Percentiles rank a stretch among this genome's conserved stretches.
Conservation (phyloP, 176 grass and related monocot genomes). For the Eremochloa ophiuroides region DNA sequence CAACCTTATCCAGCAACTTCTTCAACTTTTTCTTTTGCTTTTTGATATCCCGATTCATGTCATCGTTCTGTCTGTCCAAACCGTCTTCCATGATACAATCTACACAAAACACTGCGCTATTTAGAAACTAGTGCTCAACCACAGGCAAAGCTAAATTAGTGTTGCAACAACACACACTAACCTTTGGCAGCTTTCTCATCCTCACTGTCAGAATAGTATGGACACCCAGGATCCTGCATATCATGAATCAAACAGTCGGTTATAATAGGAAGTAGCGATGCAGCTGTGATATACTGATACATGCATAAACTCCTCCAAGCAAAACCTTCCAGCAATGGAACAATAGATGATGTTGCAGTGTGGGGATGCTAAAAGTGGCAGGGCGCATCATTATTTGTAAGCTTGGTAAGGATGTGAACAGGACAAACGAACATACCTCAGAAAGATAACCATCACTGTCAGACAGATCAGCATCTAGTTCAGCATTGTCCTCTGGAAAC, state of each 20-base stretch:
- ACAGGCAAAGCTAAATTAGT: neutral
- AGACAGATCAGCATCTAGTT: conserved; percentile 57
- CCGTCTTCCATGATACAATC: conserved; percentile 35
- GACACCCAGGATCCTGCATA: conserved; percentile 68
- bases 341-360: neutral
- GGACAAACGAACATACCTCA: conserved; percentile 44
- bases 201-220: conserved; percentile 74
- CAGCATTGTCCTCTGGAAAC: conserved; percentile 51
- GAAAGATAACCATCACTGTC: conserved; percentile 85
- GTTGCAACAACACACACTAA: conserved; percentile 19
- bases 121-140: conserved; percentile 9
- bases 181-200: conserved; percentile 42
- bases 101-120: conserved; percentile 21
- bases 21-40: conserved; percentile 73
- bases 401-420: neutral
- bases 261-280: neutral
- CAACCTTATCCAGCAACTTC: conserved; percentile 75
- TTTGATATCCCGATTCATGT: conserved; percentile 48
- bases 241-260: conserved; percentile 5
- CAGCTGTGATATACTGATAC: neutral
- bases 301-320: neutral
- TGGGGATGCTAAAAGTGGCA: neutral
- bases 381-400: too few species aligned
- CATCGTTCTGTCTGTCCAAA: conserved; percentile 48
- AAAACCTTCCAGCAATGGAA: neutral